Percentiles rank a stretch among this genome's conserved stretches.
Evolutionary conservation across 1,284 basidiomycete genomes (phyloP).

Genomic region (Moniliella sp.): DNA sequence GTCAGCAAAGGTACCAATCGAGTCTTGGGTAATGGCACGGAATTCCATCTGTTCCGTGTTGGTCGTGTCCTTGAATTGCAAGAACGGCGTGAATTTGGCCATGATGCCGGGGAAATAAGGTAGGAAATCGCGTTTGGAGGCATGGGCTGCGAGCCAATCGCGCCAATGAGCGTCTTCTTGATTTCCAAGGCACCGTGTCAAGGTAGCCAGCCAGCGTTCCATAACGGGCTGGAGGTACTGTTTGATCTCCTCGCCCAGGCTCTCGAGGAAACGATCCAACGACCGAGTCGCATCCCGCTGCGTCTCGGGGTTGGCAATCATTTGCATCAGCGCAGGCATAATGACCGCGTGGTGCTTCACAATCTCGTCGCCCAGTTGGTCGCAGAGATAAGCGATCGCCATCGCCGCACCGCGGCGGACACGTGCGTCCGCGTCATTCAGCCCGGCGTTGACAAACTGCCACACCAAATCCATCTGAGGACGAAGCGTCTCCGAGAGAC

Average conservation of each 20-base stretch:
- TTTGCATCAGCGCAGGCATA: slow-evolving; percentile 47
- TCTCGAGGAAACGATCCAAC: slow-evolving; percentile 85
- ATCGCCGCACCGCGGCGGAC: slow-evolving; percentile 88
- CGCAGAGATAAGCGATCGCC: slow-evolving; percentile 83
- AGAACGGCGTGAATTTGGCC: slow-evolving; percentile 60
- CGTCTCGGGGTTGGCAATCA: slow-evolving; percentile 67
- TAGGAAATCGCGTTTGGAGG: slow-evolving; percentile 73
- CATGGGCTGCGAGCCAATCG: slow-evolving; percentile 96
- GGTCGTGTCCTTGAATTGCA: slow-evolving; percentile 54
- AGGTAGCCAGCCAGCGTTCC: slow-evolving; percentile 87
- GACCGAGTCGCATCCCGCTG: slow-evolving; percentile 84
- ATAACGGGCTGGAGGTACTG: slow-evolving; percentile 84
- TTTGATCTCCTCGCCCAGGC: slow-evolving; percentile 67
- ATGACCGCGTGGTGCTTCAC: slow-evolving; percentile 60
- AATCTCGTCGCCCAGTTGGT: slow-evolving; percentile 90
- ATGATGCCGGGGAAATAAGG: slow-evolving; percentile 90
- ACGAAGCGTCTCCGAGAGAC: slow-evolving; percentile 91
- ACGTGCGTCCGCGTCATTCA: slow-evolving; percentile 58
- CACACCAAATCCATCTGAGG: slow-evolving; percentile 77
- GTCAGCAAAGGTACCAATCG: slow-evolving; percentile 89
- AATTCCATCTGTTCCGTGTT: slow-evolving; percentile 67
- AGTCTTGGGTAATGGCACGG: slow-evolving; percentile 92
- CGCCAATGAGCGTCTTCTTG: no score
- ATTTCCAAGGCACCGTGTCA: slow-evolving; percentile 90
- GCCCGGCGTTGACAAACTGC: slow-evolving; percentile 77